A percentile compares a stretch with the other conserved stretches of the same genome.
Evolutionary conservation across 192 early-diverging fungal genomes (phyloP).

Genomic region (Coemansia sp.): DNA sequence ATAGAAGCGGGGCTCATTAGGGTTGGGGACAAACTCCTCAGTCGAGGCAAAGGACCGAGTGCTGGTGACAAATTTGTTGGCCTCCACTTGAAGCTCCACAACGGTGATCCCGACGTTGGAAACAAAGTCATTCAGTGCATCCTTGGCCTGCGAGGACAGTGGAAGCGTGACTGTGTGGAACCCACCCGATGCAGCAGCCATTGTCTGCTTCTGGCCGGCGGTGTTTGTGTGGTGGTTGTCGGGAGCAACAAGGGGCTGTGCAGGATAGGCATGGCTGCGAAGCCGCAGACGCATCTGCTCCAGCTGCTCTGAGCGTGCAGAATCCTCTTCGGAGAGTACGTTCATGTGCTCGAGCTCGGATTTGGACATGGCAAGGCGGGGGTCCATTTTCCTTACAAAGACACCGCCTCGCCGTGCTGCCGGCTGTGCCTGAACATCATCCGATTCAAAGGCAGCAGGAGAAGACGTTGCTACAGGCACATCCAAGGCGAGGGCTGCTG

Average conservation of each 20-base stretch:
- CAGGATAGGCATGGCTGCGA: constrained; percentile 23
- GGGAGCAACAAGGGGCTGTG: constrained; percentile 8
- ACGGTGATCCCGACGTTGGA: constrained; percentile 39
- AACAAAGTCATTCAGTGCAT: constrained; percentile 29
- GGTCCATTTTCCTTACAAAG: constrained; percentile 45
- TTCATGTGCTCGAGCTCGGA: constrained; percentile 53
- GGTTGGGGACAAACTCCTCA: constrained; percentile 39
- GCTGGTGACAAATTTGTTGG: constrained; percentile 30
- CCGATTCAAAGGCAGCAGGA: background rate
- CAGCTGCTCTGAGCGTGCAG: constrained; percentile 54
- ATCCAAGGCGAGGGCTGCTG: background rate
- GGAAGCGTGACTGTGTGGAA: constrained; percentile 55
- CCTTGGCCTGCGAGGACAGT: constrained; percentile 33
- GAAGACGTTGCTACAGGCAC: background rate
- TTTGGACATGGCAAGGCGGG: constrained; percentile 50
- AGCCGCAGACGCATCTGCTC: constrained; percentile 40
- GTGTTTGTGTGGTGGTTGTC: constrained; percentile 47
- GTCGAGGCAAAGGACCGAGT: constrained; percentile 33
- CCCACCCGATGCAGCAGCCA: constrained; percentile 49
- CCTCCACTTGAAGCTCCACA: constrained; percentile 45
- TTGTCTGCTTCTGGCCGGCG: constrained; percentile 38
- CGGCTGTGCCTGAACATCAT: background rate
- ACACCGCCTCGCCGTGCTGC: constrained; percentile 28
- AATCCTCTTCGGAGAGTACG: constrained; percentile 47
- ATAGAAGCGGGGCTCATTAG: constrained; percentile 53